Evolutionary conservation across 257 asterid genomes (phyloP), one percentile per base, ranked within the genome.

Genomic region (Solanum sparsipilum): DNA sequence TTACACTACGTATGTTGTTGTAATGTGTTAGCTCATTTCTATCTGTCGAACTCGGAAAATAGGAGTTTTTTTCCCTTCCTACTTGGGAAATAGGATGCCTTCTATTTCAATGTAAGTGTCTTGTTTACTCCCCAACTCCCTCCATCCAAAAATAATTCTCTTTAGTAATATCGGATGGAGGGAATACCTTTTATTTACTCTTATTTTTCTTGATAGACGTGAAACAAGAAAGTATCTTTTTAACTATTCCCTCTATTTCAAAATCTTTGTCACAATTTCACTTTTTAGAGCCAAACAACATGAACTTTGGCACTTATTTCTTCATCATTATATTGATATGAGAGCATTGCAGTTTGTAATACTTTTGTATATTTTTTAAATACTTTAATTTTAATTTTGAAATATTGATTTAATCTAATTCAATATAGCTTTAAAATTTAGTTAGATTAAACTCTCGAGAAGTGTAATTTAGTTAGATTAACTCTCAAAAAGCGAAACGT

Each of bases 281-380:
- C 5, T 44, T 12, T 1, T 56, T 0, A 56, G 11, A 56, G 65
- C 0, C 65, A 48, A 48, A 48, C 0, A 1, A 0, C 9, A 48
- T 52, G 23, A 52, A 52, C 63, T 15, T 52, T 13, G 3, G 15
- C 60, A 48, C 18, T 13, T 48, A 15, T 15, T 48, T 48, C 6
- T 48, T 48, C 60, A 46, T 46, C 29, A 27, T 27, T 46, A 13
- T 46, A 13, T 48, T 48, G 20, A 5, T 48, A 52, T 4, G 20
- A 46, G 3, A 52, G 1, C 7, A 5, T 15, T 52, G 8, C 23
- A 5, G 2, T 16, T 52, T 52, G 1, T 52, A 2, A 0, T 52
- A 52, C 23, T 52, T 52, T 16, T 16, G 63, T 16, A 52, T 29
- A 29, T 2, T 29, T 29, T 29, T 29, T 29, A 29, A 29, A 29